Base-by-base conservation (phyloP, 164 flowering plant genomes). In the Umbellularia californica region DNA sequence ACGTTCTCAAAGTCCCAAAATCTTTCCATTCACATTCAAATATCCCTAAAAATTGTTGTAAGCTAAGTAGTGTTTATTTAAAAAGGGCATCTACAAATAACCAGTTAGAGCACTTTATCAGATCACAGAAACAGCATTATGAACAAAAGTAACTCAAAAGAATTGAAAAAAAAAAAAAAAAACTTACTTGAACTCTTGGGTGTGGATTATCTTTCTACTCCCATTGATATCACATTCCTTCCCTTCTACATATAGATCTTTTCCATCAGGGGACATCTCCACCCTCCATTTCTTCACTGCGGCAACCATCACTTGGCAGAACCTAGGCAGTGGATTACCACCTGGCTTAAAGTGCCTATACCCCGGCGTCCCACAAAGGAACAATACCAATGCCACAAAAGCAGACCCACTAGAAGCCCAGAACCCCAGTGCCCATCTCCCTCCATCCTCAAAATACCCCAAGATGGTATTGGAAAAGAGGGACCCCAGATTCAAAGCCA, bases 381-480 rank as follows among this genome's bases (percentile, higher is more conserved):
- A 94, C 76, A 94, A 78, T 58, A 86, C 79, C 70, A 94, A 68
- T 20, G 89, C 98, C 0, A 83, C 74, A 66, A 85, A 82, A 51
- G 97, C 98, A 25, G 94, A 94, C 5, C 77, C 93, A 11, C 87
- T 58, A 2, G 98, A 94, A 0, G 66, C 82, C 97, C 96, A 94
- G 73, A 94, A 94, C 9, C 98, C 98, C 0, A 94, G 78, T 1
- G 92, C 90, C 98, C 98, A 94, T 81, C 85, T 27, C 22, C 98
- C 98, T 68, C 84, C 87, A 80, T 92, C 95, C 82, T 94, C 98
- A 69, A 90, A 90, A 74, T 89, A 94, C 1, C 84, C 91, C 72
- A 94, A 67, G 20, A 92, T 77, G 58, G 98, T 94, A 75, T 92
- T 92, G 70, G 98, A 94, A 84, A 92, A 88, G 72, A 92, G 91